phyloP scores from a whole-genome alignment of 1,284 basidiomycete genomes.

The Quambalaria eucalypti region DNA sequence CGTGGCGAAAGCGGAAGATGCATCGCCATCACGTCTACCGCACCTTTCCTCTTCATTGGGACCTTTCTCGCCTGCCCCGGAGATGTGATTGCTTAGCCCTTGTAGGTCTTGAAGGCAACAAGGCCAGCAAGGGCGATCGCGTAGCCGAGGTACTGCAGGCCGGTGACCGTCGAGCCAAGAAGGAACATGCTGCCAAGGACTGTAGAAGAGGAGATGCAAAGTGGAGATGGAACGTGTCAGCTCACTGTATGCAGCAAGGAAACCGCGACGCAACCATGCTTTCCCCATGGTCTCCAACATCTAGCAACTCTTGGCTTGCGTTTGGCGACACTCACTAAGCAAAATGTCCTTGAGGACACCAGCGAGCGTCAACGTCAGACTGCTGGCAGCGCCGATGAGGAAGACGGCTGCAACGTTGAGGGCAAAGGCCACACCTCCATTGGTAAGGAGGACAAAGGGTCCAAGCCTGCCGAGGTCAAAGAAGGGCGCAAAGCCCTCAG shows the following conservation, averaged over 20 bases:
- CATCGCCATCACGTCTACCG: too few species aligned
- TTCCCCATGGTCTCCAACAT: too few species aligned
- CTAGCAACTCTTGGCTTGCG: too few species aligned
- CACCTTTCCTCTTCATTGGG: too few species aligned
- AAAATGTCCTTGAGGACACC: constrained; percentile 92
- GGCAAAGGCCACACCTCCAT: constrained; percentile 78
- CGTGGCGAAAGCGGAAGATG: too few species aligned
- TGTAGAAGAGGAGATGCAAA: too few species aligned
- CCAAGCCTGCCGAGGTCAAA: constrained; percentile 64
- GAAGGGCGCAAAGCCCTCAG: constrained; percentile 81
- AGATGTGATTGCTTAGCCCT: constrained; percentile 55
- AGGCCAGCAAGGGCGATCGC: constrained; percentile 71
- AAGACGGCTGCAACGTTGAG: constrained; percentile 91
- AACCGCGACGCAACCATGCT: too few species aligned
- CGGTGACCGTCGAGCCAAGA: constrained; percentile 68
- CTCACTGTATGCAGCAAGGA: too few species aligned
- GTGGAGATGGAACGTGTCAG: too few species aligned
- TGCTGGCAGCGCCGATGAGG: constrained; percentile 77
- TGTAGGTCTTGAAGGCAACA: constrained; percentile 69
- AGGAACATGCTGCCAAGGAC: constrained; percentile 77
- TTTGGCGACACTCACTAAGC: too few species aligned
- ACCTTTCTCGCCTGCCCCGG: too few species aligned
- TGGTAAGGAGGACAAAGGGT: constrained; percentile 67
- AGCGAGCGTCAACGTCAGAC: constrained; percentile 81
- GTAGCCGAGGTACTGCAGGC: constrained; percentile 80